Conservation (phyloP, 2,329 filamentous ascomycete species). For the Orbilia oligospora region DNA sequence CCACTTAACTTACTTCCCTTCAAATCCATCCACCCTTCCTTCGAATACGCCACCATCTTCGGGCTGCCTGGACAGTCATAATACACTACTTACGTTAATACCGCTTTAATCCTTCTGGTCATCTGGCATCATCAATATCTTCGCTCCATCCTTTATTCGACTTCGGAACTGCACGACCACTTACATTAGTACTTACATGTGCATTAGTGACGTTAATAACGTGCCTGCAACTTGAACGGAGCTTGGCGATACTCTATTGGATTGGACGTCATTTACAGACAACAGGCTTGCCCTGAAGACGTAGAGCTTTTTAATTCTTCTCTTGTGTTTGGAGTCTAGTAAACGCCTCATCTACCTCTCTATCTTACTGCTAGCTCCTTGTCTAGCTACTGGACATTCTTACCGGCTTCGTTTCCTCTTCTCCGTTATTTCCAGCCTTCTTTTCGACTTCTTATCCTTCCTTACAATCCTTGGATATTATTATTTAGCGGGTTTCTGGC, state of each 20-base stretch:
- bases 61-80: constrained; percentile 7
- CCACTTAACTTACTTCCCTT: not conserved
- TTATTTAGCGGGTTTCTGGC: too few species aligned
- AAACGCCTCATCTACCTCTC: not conserved
- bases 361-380: not conserved
- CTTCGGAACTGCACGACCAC: not conserved
- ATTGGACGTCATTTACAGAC: not conserved
- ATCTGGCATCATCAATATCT: too few species aligned
- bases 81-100: not conserved
- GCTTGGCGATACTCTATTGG: not conserved
- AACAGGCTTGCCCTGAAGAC: not conserved
- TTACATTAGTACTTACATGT: too few species aligned
- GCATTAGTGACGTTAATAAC: not conserved
- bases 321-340: not conserved
- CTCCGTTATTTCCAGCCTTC: not conserved
- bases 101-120: too few species aligned
- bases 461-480: too few species aligned
- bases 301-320: not conserved
- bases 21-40: too few species aligned
- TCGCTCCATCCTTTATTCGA: not conserved
- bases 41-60: not conserved
- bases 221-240: not conserved
- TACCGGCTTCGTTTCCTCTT: not conserved
- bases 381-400: not conserved
- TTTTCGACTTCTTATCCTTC: not conserved